Conservation (phyloP, 2,329 filamentous ascomycete species). For the Thelonectria olida region DNA sequence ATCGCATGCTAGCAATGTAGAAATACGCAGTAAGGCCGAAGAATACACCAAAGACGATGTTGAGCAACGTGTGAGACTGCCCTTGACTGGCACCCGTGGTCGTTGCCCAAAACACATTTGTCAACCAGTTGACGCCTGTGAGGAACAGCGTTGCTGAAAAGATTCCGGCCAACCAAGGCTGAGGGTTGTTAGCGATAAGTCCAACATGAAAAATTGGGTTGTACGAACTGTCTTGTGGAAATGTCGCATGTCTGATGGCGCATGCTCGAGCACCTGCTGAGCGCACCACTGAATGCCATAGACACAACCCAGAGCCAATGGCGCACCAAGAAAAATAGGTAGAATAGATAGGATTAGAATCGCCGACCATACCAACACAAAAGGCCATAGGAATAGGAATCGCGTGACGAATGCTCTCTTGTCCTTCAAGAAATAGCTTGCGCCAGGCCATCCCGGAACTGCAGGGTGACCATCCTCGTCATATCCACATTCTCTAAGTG, state of each 20-base stretch:
- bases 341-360: conserved; percentile 78
- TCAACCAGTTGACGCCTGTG: conserved; percentile 79
- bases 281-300: conserved; percentile 81
- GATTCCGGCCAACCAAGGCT: conserved; percentile 94
- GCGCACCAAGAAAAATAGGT: conserved; percentile 79
- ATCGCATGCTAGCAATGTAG: conserved; percentile 84
- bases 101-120: conserved; percentile 60
- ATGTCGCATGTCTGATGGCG: conserved; percentile 86
- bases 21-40: conserved; percentile 81
- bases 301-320: conserved; percentile 70
- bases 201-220: too few relatives aligned
- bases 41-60: conserved; percentile 75
- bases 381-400: conserved; percentile 92
- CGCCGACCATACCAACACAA: conserved; percentile 76
- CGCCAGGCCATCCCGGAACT: conserved; percentile 74
- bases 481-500: conserved; percentile 85
- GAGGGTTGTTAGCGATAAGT: conserved; percentile 13
- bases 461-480: conserved; percentile 79
- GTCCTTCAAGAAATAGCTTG: conserved; percentile 79
- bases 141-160: conserved; percentile 89
- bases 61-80: conserved; percentile 72
- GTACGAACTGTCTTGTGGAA: conserved; percentile 84
- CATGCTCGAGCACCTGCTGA: conserved; percentile 81
- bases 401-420: conserved; percentile 80
- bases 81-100: conserved; percentile 29